Evolutionary conservation across 805 yeast species (phyloP), one percentile per base, ranked within the genome.

Genomic region (Saccharomyces jurei): DNA sequence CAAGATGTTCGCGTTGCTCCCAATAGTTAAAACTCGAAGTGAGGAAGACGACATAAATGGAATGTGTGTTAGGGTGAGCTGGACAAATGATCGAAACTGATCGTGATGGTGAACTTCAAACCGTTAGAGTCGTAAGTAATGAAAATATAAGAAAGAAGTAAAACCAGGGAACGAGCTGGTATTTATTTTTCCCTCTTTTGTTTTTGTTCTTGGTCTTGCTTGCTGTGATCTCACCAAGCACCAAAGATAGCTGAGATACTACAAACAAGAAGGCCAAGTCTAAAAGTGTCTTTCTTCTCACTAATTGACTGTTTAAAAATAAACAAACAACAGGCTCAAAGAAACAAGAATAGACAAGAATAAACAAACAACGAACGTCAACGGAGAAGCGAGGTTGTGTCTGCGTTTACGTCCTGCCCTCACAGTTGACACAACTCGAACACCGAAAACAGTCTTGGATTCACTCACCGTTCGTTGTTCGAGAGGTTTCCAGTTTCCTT

Each of bases 1-100:
- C 50, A 64, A 46, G 26, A 68, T 59, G 55, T 67, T 68, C 21
- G 71, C 66, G 51, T 67, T 63, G 41, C 65, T 58, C 41, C 73
- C 71, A 30, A 63, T 54, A 21, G 62, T 56, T 54, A 69, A 52
- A 10, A 69, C 72, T 53, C 63, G 62, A 47, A 69, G 56, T 44
- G 60, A 52, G n/a, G 64, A 57, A 13, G 67, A 59, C 22, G 66
- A 59, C 55, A 58, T 59, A 17, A 29, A 46, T n/a, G 36, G 5
- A 22, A 10, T 17, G 30, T 46, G 2, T 27, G 27, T 22, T 29
- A 36, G 25, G 44, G 44, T 8, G 11, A 11, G 25, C 44, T 17
- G 17, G 17, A 22, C 44, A 11, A 36, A 17, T 36, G 25, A 17
- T 17, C 9, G 41, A n/a, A 17, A n/a, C 10, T 36, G 22, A 36